These are phyloP conservation scores for Neurospora crassa DNA, from an alignment of 2,329 filamentous ascomycete species.

Conservation along the genomic window DNA sequence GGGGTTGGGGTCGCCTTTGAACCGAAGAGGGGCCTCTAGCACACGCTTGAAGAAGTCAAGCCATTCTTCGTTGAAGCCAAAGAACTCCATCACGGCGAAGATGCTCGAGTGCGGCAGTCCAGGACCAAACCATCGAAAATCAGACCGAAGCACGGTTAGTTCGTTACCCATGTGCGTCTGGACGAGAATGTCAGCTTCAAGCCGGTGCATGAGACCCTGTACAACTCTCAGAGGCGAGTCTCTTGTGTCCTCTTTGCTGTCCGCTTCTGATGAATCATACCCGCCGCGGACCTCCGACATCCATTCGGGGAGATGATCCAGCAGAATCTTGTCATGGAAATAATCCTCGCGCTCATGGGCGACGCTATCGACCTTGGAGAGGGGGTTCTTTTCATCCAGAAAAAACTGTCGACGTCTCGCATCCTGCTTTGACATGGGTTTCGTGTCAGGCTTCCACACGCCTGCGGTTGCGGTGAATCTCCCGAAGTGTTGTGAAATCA, in stretches of 20 bases:
- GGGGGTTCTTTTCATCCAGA: constrained; percentile 18
- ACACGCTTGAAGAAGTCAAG: constrained; percentile 44
- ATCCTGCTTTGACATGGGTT: constrained; percentile 23
- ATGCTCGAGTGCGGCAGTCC: constrained; percentile 46
- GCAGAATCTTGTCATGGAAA: constrained; percentile 35
- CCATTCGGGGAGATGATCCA: constrained; percentile 41
- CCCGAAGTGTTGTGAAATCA: constrained; percentile 22
- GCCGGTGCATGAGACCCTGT: constrained; percentile 45
- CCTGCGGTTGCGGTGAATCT: constrained; percentile 14
- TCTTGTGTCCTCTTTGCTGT: constrained; percentile 21
- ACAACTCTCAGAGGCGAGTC: constrained; percentile 39
- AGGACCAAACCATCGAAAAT: constrained; percentile 49
- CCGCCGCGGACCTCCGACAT: constrained; percentile 27
- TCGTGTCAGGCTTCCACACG: constrained; percentile 23
- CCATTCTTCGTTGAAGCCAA: constrained; percentile 42
- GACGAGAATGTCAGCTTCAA: constrained; percentile 45
- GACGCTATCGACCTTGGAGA: constrained; percentile 17
- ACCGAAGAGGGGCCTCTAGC: constrained; percentile 42
- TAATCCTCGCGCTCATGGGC: constrained; percentile 28
- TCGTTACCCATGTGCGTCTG: constrained; percentile 36
- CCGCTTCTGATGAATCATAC: constrained; percentile 27
- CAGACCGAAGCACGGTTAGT: constrained; percentile 44
- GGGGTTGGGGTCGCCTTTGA: constrained; percentile 33
- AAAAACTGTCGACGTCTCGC: constrained; percentile 35
- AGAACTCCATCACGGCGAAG: constrained; percentile 41